These are phyloP conservation scores for Carex cristatella DNA, from an alignment of 176 grass and related monocot genomes.

Conservation along the genomic window DNA sequence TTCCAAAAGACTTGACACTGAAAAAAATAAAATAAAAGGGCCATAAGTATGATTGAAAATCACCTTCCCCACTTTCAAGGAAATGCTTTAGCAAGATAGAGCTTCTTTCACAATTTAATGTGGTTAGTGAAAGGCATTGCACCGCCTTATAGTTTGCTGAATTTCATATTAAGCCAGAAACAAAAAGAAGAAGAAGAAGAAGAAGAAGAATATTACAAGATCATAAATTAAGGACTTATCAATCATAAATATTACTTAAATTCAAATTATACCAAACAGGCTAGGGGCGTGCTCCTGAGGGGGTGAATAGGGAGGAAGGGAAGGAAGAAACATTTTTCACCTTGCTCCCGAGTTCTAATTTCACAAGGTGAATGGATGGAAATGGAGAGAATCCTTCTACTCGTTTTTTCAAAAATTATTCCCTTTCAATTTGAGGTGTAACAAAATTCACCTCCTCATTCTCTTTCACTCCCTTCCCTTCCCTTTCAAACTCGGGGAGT, in stretches of 20 bases:
- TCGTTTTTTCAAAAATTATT: too few relatives aligned
- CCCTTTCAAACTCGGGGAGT: too few relatives aligned
- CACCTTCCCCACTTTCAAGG: slow-evolving; percentile 61
- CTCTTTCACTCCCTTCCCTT: too few relatives aligned
- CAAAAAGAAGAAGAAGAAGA: neutral
- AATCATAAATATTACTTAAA: neutral
- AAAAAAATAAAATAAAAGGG: neutral
- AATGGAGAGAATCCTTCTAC: too few relatives aligned
- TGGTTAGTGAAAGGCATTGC: slow-evolving; percentile 80
- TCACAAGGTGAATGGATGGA: too few relatives aligned
- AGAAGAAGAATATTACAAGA: slow-evolving; percentile 4
- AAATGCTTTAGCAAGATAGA: slow-evolving; percentile 70
- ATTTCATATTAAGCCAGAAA: slow-evolving; percentile 18
- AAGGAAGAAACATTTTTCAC: too few relatives aligned
- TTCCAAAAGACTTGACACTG: neutral
- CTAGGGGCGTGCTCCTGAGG: too few relatives aligned
- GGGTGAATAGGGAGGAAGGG: too few relatives aligned
- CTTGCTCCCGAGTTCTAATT: too few relatives aligned
- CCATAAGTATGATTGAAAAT: neutral
- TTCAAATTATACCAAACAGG: neutral
- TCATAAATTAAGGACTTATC: slow-evolving; percentile 6
- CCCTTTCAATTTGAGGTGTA: too few relatives aligned
- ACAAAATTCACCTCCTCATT: too few relatives aligned
- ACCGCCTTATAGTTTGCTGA: slow-evolving; percentile 96
- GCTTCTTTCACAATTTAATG: slow-evolving; percentile 75